Evolutionary conservation across 2,329 filamentous ascomycete genomes (phyloP), one percentile per base, ranked within the genome.

Genomic region (Endoconidiophora laricicola): DNA sequence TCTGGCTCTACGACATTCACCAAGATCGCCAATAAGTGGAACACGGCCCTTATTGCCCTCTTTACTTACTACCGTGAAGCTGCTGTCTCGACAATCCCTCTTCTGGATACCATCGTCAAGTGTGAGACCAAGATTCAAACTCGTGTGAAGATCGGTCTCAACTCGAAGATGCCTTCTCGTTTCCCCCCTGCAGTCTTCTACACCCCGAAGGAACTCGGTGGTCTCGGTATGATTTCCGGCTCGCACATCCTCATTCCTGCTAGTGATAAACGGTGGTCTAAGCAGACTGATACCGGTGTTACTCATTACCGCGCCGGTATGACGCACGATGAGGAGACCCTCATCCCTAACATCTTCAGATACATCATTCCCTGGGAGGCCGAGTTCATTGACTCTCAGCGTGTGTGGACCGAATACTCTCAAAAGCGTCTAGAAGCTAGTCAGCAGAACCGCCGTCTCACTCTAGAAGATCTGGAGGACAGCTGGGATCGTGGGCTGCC

Each of bases 11-110:
- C 91, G 0, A 98, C 91, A 0, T 98, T 98, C 68, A 98, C 91
- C 43, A 98, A 98, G 74, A 98, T 98, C 60, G 91, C 93, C 44
- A 98, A 98, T 69, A 98, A 98, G 69, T 98, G 93, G 91, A 98
- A 98, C 66, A 98, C 91, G 0, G 91, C 86, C 1, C 67, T 98
- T 57, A 98, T 98, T 60, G 88, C 91, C 0, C 75, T 98, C 23
- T 98, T 98, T 68, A 96, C 91, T 0, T 98, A 98, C 66, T 98
- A 98, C 62, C 86, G 91, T 63, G 91, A 98, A 63, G 91, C 91
- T 44, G 91, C 91, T 14, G 90, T 96, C 1, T 94, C 90, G 1
- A 98, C 93, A 0, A 86, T 96, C 54, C 84, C 86, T 54, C 72
- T 98, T 3, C 74, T 98, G 2, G 91, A 98, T 62, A 95, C 90